Conservation (phyloP, 805 yeast species). For the Huiozyma sinensis region DNA sequence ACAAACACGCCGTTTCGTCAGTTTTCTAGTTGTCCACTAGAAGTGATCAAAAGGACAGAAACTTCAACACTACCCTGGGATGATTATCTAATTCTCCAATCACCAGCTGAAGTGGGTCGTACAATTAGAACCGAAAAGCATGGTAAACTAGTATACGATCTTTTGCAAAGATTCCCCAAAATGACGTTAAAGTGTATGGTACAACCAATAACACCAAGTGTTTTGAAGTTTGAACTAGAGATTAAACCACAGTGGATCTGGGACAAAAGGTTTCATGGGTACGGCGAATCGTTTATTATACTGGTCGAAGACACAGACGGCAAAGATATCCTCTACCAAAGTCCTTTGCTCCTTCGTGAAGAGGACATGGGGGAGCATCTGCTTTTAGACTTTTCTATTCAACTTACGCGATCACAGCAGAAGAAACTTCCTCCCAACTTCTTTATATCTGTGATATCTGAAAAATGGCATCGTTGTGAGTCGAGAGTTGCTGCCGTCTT, state of each 20-base stretch:
- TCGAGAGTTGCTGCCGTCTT: conserved; percentile 46
- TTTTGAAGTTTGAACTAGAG: conserved; percentile 56
- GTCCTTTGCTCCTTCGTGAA: conserved; percentile 41
- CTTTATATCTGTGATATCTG: conserved; percentile 63
- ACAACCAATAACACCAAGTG: conserved; percentile 68
- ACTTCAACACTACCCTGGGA: conserved; percentile 73
- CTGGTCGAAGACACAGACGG: conserved; percentile 81
- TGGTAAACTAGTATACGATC: conserved; percentile 49
- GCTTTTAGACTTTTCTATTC: conserved; percentile 51
- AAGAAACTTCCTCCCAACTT: conserved; percentile 52
- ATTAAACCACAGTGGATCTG: conserved; percentile 68
- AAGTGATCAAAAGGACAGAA: conserved; percentile 65
- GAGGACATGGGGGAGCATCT: conserved; percentile 44
- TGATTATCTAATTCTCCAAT: conserved; percentile 54
- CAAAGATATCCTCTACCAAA: conserved; percentile 53
- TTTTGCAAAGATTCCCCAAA: conserved; percentile 65
- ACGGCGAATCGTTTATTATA: conserved; percentile 53
- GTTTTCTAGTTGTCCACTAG: conserved; percentile 58
- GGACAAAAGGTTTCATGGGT: conserved; percentile 56
- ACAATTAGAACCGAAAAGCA: conserved; percentile 62
- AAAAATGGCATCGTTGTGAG: conserved; percentile 76
- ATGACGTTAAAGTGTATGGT: conserved; percentile 46
- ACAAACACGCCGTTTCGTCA: conserved; percentile 82
- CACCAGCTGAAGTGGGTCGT: conserved; percentile 70
- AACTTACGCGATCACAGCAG: conserved; percentile 19